Evolutionary conservation across 495 filamentous ascomycete genomes (phyloP).

Genomic region (Oidiodendron maius): DNA sequence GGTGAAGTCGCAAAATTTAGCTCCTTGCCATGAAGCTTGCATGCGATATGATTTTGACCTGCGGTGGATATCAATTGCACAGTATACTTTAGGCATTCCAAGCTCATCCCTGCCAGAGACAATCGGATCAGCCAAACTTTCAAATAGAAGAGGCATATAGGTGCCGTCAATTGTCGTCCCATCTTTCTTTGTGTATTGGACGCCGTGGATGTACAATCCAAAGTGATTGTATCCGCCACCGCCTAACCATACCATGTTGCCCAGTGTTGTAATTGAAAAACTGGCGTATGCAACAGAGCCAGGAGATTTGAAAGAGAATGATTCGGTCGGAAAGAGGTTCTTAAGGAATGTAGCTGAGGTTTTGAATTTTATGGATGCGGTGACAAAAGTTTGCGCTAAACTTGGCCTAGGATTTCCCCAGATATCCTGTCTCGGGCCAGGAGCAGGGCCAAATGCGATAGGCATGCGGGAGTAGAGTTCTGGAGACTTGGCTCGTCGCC

Average conservation of each 20-base stretch:
- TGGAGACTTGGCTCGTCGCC: conserved; percentile 33
- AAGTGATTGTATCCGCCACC: conserved; percentile 46
- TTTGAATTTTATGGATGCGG: conserved; percentile 48
- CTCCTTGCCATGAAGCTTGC: conserved; percentile 40
- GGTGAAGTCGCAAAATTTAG: conserved; percentile 34
- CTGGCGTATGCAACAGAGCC: conserved; percentile 44
- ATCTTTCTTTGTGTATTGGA: conserved; percentile 42
- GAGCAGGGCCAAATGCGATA: conserved; percentile 48
- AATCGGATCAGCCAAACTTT: conserved; percentile 45
- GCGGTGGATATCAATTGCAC: conserved; percentile 36
- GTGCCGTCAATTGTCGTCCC: conserved; percentile 39
- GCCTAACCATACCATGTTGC: conserved; percentile 47
- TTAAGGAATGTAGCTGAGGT: conserved; percentile 49
- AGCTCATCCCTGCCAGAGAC: conserved; percentile 47
- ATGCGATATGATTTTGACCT: conserved; percentile 29
- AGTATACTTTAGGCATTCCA: conserved; percentile 49
- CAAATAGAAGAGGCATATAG: conserved; percentile 48
- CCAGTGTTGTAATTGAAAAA: conserved; percentile 39
- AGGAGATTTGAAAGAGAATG: conserved; percentile 37
- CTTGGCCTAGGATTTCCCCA: conserved; percentile 21
- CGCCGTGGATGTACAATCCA: conserved; percentile 50
- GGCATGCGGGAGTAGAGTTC: conserved; percentile 48
- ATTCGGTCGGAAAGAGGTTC: conserved; percentile 39
- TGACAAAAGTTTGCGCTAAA: conserved; percentile 34
- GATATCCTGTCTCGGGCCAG: conserved; percentile 42